Conservation (phyloP, 495 filamentous ascomycete species). For the Tuber aestivum region DNA sequence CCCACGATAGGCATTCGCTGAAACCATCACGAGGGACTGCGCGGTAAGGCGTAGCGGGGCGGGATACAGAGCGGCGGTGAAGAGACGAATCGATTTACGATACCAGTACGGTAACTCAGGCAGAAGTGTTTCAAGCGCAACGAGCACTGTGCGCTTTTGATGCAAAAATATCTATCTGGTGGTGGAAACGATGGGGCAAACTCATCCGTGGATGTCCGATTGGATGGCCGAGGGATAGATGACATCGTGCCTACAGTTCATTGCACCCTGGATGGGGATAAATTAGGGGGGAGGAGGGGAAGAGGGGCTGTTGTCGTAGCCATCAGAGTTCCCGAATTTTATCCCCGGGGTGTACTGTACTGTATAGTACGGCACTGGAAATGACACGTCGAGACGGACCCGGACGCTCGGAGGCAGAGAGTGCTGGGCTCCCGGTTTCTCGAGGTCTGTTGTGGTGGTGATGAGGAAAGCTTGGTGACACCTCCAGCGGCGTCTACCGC, state of each 20-base stretch:
- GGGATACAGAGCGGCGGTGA: background rate
- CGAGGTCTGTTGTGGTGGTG: background rate
- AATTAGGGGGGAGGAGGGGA: background rate
- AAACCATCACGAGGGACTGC: background rate
- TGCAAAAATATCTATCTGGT: background rate
- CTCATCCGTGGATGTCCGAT: background rate
- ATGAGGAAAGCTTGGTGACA: background rate
- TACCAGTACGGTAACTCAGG: background rate
- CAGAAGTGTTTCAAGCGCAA: background rate
- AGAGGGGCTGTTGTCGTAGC: background rate
- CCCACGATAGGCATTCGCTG: background rate
- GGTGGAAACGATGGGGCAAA: background rate
- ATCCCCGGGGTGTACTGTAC: background rate
- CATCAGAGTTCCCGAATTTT: background rate
- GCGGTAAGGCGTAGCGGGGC: background rate
- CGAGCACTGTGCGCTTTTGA: background rate
- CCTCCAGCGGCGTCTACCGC: background rate
- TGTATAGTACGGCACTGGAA: background rate
- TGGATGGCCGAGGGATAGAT: background rate
- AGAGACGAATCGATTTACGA: background rate
- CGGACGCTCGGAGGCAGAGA: background rate
- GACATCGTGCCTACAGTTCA: background rate
- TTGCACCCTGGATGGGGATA: background rate
- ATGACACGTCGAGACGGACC: background rate
- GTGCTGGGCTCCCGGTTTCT: background rate